These are phyloP conservation scores for Chaetothyriales sp. DNA, from an alignment of 2,329 filamentous ascomycete genomes.

Conservation along the genomic window DNA sequence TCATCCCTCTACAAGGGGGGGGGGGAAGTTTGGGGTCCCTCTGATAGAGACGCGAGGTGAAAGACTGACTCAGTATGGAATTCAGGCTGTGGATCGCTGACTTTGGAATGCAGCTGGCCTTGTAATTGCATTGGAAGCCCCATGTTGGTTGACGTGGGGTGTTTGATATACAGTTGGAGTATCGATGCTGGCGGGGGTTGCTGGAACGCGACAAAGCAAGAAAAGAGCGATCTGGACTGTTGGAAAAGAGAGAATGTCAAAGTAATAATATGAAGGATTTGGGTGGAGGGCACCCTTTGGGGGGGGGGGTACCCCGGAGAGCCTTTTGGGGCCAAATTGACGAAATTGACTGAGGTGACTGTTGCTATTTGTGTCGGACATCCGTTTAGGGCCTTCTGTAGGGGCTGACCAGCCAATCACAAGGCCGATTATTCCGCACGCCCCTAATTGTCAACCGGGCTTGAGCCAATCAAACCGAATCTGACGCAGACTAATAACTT, in stretches of 20 bases:
- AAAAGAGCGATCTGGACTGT: not conserved
- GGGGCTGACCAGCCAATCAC: not conserved
- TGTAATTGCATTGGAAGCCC: conserved; percentile 14
- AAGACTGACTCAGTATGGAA: conserved; percentile 16
- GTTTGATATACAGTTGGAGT: not conserved
- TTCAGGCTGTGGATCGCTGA: conserved; percentile 15
- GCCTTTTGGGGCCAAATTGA: too few relatives aligned
- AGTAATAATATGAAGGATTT: not conserved
- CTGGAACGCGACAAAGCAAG: not conserved
- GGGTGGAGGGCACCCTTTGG: not conserved
- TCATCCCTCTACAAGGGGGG: too few relatives aligned
- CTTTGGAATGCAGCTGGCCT: conserved; percentile 17
- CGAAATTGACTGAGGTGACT: not conserved
- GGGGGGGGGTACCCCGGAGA: not conserved
- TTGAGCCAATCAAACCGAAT: not conserved
- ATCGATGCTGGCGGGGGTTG: not conserved
- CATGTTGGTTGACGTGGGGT: conserved; percentile 6
- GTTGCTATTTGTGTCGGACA: not conserved
- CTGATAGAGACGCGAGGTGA: not conserved
- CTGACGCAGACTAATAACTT: not conserved
- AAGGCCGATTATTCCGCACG: not conserved
- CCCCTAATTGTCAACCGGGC: not conserved
- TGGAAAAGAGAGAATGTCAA: not conserved
- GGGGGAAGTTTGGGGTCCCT: too few relatives aligned
- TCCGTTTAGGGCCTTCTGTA: not conserved